Base-by-base conservation (phyloP, 768 basidiomycete species). In the Podaxis sp. region DNA sequence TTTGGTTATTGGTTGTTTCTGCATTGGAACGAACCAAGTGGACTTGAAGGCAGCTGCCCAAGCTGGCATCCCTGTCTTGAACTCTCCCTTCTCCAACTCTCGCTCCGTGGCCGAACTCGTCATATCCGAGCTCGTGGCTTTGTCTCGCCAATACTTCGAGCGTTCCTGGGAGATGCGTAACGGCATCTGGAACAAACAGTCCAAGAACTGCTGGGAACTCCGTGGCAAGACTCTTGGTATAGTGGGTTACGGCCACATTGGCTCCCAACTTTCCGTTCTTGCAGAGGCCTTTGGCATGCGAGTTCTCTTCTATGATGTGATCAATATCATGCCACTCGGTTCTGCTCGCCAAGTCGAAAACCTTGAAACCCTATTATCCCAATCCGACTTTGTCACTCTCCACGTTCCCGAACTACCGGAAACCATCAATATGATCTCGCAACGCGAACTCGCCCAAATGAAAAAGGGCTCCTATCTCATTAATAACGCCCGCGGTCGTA, bases 31-130 rank as follows among this genome's bases (percentile, higher is more conserved):
- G 58, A 99, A 99, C 76, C 97, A 99, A 76, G 97, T 99, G 67
- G 95, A 98, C 73, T 87, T 99, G 51, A 64, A 73, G 55, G 87
- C 90, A 2, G 95, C 96, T 26, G 87, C 90, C 38, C 85, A 86
- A 58, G 87, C 91, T 57, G 97, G 97, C 63, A 91, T 99, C 67
- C 94, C 96, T 30, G 96, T 99, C 60, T 99, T 99, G 84, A 99
- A 99, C 76, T 99, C 97, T 5, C 97, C 97, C 38, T 96, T 96
- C 78, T 96, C 94, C 72, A 99, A 97, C 81, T 99, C 97, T 36
- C 93, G 97, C 68, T 99, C 97, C 0, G 97, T 99, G 59, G 97
- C 97, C 44, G 97, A 99, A 78, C 87, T 99, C 53, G 97, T 99
- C 76, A 87, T 99, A 76, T 83, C 88, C 63, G 97, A 99, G 76